Evolutionary conservation across 345 rosid species (phyloP).

Genomic region (Eucalyptus cloeziana): DNA sequence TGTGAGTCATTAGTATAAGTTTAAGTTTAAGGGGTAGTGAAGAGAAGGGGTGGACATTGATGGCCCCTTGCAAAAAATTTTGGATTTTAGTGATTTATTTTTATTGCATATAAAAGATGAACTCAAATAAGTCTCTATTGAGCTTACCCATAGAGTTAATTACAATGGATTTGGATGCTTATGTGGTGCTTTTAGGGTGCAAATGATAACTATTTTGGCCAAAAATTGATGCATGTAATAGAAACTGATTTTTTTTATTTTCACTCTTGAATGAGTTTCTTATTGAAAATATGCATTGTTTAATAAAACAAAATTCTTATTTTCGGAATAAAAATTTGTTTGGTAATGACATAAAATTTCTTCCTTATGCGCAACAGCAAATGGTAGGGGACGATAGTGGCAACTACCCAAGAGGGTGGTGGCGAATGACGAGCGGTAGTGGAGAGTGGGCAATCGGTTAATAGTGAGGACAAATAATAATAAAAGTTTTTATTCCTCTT

Average conservation of each 20-base stretch:
- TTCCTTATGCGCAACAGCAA: fast-evolving
- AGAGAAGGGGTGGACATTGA: neutral
- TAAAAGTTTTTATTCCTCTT: too few relatives aligned
- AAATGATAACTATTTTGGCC: too few relatives aligned
- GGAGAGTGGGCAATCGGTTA: fast-evolving
- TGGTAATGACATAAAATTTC: too few relatives aligned
- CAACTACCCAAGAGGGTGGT: too few relatives aligned
- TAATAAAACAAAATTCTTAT: too few relatives aligned
- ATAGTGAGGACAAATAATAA: too few relatives aligned
- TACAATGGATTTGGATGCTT: neutral
- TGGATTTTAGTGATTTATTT: neutral
- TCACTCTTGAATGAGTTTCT: too few relatives aligned
- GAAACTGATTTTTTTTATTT: fast-evolving
- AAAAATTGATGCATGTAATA: too few relatives aligned
- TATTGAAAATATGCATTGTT: too few relatives aligned
- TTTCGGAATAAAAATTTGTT: too few relatives aligned
- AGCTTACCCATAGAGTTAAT: neutral
- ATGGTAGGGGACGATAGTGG: too few relatives aligned
- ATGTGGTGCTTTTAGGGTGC: neutral
- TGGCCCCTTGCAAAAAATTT: neutral
- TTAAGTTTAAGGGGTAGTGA: neutral
- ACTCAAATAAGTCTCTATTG: neutral
- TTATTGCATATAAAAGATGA: neutral
- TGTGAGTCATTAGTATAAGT: neutral
- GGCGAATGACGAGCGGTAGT: fast-evolving